Base-by-base conservation (phyloP, 768 basidiomycete species). In the Mycena galopus region DNA sequence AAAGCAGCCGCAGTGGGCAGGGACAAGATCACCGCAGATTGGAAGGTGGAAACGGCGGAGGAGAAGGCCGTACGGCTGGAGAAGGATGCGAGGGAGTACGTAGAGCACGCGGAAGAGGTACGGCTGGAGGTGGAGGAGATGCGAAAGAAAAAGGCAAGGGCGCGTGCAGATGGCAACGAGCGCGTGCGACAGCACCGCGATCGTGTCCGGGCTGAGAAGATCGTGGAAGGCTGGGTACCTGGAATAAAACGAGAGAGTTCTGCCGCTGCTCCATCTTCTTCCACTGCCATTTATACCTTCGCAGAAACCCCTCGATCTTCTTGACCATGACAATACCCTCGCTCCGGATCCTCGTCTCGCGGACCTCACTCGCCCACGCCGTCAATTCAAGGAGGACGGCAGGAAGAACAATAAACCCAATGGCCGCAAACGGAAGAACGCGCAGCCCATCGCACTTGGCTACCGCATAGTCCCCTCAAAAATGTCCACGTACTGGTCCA, bases 21-120 rank as follows among this genome's bases (percentile, higher is more conserved):
- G 19, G 17, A 23, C 7, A 66, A 42, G 55, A 66, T 66, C 14
- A 66, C 65, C 8, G 25, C 37, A 16, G 57, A 23, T 25, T 66
- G 35, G 37, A 56, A 44, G 53, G 55, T 66, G 5, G 65, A 66
- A 30, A 66, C 65, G 4, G 27, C 65, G 6, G 65, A 57, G 21
- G 65, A 66, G 65, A 66, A 57, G 56, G 55, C 35, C 4, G 39
- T 33, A 3, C 65, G 65, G 5, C 29, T 42, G 27, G 65, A 66
- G 29, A 42, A 42, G 21, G 29, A 42, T 12, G 65, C 55, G 17
- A n/a, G 53, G n/a, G 55, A 44, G 53, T 66, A 44, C 19, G 25
- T 55, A 29, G 56, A 6, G 16, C 10, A 11, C 0, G 4, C 55
- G 3, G 65, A 66, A 4, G 14, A 42, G n/a, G 14, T 7, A 29